Evolutionary conservation across 768 basidiomycete species (phyloP).

Genomic region (Mycena sanguinolenta): DNA sequence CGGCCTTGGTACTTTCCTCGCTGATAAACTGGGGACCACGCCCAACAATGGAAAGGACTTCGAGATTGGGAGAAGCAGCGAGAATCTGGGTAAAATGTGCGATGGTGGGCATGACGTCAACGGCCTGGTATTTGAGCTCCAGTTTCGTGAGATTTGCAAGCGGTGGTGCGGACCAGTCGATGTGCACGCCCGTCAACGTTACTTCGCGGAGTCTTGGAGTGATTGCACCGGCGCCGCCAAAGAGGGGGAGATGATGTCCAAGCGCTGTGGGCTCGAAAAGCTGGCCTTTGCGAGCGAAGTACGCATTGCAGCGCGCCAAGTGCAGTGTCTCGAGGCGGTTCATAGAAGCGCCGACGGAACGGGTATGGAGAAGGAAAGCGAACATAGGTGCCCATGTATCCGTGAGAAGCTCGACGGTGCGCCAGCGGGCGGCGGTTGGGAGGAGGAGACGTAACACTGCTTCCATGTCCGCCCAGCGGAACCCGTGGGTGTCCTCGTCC

Average conservation of each 20-base stretch:
- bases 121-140: slow-evolving; percentile 69
- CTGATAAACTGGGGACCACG: slow-evolving; percentile 61
- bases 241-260: slow-evolving; percentile 56
- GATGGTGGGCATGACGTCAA: slow-evolving; percentile 67
- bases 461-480: slow-evolving; percentile 61
- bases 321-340: slow-evolving; percentile 53
- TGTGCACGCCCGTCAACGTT: slow-evolving; percentile 68
- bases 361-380: slow-evolving; percentile 60
- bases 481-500: slow-evolving; percentile 57
- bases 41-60: slow-evolving; percentile 62
- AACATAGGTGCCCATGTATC: slow-evolving; percentile 75
- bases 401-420: slow-evolving; percentile 61
- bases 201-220: slow-evolving; percentile 53
- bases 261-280: slow-evolving; percentile 59
- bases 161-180: slow-evolving; percentile 59
- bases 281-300: slow-evolving; percentile 60
- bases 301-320: slow-evolving; percentile 71
- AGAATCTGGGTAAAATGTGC: slow-evolving; percentile 61
- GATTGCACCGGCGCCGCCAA: slow-evolving; percentile 52
- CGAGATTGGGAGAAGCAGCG: slow-evolving; percentile 55
- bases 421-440: slow-evolving; percentile 62
- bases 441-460: slow-evolving; percentile 59
- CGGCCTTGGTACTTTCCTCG: not conserved
- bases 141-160: slow-evolving; percentile 60
- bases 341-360: slow-evolving; percentile 48